These are phyloP conservation scores for Lycium barbarum DNA, from an alignment of 257 asterid species.

Conservation along the genomic window DNA sequence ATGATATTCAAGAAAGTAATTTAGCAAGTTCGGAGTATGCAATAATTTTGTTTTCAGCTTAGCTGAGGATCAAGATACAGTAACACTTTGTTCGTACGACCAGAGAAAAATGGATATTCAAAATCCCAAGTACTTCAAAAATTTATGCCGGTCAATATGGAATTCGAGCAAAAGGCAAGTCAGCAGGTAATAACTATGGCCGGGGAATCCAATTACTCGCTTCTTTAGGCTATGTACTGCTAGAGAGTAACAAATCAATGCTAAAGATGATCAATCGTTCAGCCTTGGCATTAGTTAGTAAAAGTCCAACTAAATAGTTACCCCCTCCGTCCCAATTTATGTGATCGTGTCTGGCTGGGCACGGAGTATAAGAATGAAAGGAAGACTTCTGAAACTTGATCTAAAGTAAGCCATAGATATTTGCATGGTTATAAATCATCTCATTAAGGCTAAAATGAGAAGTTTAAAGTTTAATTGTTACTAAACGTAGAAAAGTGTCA, in stretches of 20 bases:
- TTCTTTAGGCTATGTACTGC: neutral
- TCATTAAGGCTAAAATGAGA: neutral
- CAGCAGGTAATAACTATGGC: neutral
- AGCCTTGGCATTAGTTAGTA: neutral
- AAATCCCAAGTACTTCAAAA: neutral
- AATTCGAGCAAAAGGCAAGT: neutral
- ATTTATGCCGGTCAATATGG: neutral
- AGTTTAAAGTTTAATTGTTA: neutral
- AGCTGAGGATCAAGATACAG: neutral
- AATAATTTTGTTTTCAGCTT: neutral
- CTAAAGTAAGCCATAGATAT: neutral
- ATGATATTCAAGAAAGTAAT: neutral
- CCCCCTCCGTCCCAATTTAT: neutral
- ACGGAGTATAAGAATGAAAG: neutral
- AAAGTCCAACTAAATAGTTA: neutral
- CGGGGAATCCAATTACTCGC: neutral
- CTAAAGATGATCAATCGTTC: neutral
- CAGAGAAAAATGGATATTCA: neutral
- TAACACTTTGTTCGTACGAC: neutral
- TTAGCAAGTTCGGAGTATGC: neutral
- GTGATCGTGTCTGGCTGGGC: neutral
- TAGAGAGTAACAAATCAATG: neutral
- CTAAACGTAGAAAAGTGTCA: neutral
- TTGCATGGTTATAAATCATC: neutral
- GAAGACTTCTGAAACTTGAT: neutral